These are phyloP conservation scores for Paratinospora sagittata DNA, from an alignment of 164 flowering plant species.

Conservation along the genomic window DNA sequence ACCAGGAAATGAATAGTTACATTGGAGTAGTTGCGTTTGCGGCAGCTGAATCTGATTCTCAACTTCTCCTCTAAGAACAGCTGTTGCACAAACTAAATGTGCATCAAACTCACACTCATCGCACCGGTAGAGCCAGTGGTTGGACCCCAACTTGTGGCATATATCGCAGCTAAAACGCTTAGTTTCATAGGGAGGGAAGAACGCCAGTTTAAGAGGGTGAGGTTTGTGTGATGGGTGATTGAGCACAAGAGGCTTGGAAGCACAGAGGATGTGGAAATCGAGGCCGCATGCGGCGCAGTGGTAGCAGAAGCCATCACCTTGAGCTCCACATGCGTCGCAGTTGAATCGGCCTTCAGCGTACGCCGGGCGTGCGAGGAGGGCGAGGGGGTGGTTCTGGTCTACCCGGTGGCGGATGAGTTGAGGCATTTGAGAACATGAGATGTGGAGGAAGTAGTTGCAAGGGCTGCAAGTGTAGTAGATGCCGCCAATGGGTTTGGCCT, in stretches of 20 bases:
- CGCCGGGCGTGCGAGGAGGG: conserved; percentile 21
- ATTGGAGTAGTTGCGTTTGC: no score
- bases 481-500: conserved; percentile 1
- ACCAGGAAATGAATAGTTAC: no score
- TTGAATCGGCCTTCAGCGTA: conserved; percentile 25
- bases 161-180: conserved; percentile 26
- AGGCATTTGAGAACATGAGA: conserved; percentile 21
- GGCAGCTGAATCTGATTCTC: no score
- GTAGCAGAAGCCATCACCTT: conserved; percentile 25
- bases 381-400: conserved; percentile 20
- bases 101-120: conserved; percentile 27
- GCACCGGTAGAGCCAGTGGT: conserved; percentile 32
- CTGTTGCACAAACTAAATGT: conserved; percentile 22
- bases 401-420: conserved; percentile 22
- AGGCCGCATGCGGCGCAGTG: conserved; percentile 22
- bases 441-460: conserved; percentile 29
- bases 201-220: conserved; percentile 19
- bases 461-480: conserved; percentile 21
- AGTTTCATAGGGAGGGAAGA: conserved; percentile 19
- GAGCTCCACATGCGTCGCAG: conserved; percentile 24
- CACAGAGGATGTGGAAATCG: conserved; percentile 26
- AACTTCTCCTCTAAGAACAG: background rate
- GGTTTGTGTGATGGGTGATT: conserved; percentile 22
- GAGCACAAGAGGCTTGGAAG: conserved; percentile 17
- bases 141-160: conserved; percentile 20